Evolutionary conservation across 176 grass and related monocot genomes (phyloP).

Genomic region (Ensete glaucum): DNA sequence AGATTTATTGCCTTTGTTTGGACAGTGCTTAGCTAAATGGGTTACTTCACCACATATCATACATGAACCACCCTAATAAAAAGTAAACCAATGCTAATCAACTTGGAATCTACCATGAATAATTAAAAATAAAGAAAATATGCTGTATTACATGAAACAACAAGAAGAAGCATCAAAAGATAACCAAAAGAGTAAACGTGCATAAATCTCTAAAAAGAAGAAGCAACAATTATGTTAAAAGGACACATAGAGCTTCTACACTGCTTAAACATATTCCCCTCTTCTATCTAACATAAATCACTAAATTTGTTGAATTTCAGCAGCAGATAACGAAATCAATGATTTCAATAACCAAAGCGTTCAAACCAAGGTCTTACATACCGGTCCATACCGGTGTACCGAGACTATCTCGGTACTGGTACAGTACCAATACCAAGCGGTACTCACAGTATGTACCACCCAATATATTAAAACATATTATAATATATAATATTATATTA

Average conservation of each 20-base stretch:
- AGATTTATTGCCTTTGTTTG: constrained; percentile 41
- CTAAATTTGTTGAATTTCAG: no score
- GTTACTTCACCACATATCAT: constrained; percentile 89
- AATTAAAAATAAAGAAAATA: neutral
- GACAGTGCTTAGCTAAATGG: constrained; percentile 85
- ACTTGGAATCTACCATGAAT: neutral
- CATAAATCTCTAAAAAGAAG: neutral
- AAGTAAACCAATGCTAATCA: neutral
- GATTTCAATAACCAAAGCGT: no score
- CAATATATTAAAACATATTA: no score
- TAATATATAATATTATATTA: no score
- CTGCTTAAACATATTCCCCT: no score
- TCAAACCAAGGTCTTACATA: neutral
- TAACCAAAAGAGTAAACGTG: neutral
- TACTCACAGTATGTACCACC: no score
- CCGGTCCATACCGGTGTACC: no score
- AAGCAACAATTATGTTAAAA: neutral
- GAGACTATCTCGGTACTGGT: no score
- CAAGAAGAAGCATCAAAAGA: neutral
- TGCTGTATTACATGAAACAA: neutral
- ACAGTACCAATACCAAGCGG: no score
- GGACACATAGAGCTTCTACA: no score
- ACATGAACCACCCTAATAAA: constrained; percentile 80
- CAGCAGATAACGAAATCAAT: no score
- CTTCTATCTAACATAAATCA: no score